These are phyloP conservation scores for Haberlea rhodopensis DNA, from an alignment of 257 asterid genomes.

Conservation along the genomic window DNA sequence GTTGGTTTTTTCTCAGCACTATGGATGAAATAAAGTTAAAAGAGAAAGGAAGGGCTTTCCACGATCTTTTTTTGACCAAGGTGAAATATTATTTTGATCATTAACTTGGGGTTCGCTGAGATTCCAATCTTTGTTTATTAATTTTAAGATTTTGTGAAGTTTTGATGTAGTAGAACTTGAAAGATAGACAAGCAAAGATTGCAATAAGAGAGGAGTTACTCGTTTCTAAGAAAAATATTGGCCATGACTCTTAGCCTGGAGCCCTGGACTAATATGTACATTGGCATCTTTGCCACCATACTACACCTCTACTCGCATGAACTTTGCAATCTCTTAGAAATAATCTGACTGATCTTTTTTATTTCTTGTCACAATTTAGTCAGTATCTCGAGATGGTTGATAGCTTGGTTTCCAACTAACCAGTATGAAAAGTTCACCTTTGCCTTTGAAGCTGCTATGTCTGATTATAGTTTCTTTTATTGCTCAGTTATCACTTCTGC, in stretches of 20 bases:
- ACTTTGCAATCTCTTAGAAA: background rate
- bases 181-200: background rate
- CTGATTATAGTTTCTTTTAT: slow-evolving; percentile 36
- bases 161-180: too few species aligned
- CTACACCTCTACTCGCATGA: background rate
- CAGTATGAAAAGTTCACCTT: background rate
- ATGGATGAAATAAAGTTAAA: slow-evolving; percentile 88
- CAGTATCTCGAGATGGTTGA: background rate
- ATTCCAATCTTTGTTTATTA: too few species aligned
- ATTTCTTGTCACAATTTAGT: slow-evolving; percentile 19
- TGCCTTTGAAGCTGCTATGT: slow-evolving; percentile 16
- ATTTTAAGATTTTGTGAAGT: too few species aligned
- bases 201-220: background rate
- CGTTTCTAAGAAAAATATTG: too few species aligned
- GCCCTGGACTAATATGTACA: background rate
- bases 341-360: slow-evolving; percentile 9
- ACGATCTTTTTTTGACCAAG: slow-evolving; percentile 92
- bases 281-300: background rate
- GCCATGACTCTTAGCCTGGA: background rate
- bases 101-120: background rate
- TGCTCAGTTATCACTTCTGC: slow-evolving; percentile 77
- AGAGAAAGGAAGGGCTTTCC: slow-evolving; percentile 90
- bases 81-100: slow-evolving; percentile 29
- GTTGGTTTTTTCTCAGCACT: slow-evolving; percentile 47
- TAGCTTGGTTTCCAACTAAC: slow-evolving; percentile 1